Evolutionary conservation across 768 basidiomycete species (phyloP).

Genomic region (Lenzites betulinus): DNA sequence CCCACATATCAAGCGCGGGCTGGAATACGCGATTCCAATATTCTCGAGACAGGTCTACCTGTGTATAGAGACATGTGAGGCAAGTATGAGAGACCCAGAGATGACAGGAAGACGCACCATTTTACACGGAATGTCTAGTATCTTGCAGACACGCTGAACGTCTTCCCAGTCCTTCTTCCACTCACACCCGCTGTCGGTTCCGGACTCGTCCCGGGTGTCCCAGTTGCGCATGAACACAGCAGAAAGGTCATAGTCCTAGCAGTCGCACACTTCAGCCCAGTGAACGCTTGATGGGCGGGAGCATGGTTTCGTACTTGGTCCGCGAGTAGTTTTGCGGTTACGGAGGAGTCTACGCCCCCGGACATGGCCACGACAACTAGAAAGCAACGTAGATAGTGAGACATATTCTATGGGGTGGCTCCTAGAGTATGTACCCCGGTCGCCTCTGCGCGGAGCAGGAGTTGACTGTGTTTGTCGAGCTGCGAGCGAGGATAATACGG

Average conservation of each 20-base stretch:
- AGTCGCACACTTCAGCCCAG: background rate
- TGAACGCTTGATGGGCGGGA: background rate
- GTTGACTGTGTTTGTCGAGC: slow-evolving; percentile 18
- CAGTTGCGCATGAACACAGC: slow-evolving; percentile 97
- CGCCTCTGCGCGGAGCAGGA: slow-evolving; percentile 29
- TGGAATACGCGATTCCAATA: slow-evolving; percentile 94
- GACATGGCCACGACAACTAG: slow-evolving; percentile 92
- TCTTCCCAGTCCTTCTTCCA: slow-evolving; percentile 97
- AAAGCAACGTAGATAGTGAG: background rate
- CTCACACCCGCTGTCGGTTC: slow-evolving; percentile 81
- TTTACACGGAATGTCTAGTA: slow-evolving; percentile 70
- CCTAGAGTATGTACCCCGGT: slow-evolving; percentile 26
- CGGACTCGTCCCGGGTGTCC: slow-evolving; percentile 84
- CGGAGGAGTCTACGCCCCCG: slow-evolving; percentile 94
- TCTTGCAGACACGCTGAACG: slow-evolving; percentile 76
- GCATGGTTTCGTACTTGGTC: slow-evolving; percentile 49
- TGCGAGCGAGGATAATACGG: slow-evolving; percentile 16
- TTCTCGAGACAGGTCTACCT: slow-evolving; percentile 87
- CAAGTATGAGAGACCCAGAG: slow-evolving; percentile 3
- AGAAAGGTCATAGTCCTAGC: slow-evolving; percentile 76
- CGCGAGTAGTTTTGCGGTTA: slow-evolving; percentile 75
- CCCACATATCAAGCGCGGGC: slow-evolving; percentile 79
- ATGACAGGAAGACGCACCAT: slow-evolving; percentile 50
- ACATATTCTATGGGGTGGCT: background rate
- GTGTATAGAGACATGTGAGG: background rate